Evolutionary conservation across 2,329 filamentous ascomycete genomes (phyloP), one percentile per base, ranked within the genome.

Genomic region (Phaeophleospora eucalypticola): DNA sequence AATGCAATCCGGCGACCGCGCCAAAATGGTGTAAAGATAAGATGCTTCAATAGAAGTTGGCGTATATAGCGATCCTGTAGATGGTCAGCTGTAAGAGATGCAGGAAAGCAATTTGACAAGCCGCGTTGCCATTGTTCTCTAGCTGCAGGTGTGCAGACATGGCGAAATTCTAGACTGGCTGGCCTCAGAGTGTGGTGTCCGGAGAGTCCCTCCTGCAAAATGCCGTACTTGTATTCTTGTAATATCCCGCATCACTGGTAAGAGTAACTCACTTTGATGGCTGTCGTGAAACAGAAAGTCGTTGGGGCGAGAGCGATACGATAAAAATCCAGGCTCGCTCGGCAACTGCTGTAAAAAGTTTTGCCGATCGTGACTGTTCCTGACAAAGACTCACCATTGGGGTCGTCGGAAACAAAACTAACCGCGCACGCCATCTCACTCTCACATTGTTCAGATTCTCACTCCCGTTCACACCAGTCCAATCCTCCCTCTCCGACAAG

Each of bases 1-100:
- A 61, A 39, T 70, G 68, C 47, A 71, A 70, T 53, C 66, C 66
- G 4, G 56, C 69, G 0, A 59, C 51, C n/a, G 65, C 66, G 36
- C 68, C 68, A 1, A 57, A 59, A 41, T 59, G 61, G 35, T 71
- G 67, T 42, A 51, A 48, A n/a, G 66, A 69, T 51, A 47, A 24
- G n/a, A 54, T 53, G 51, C 43, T 60, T 41, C 49, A 58, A 43
- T 52, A 53, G 20, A 17, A 8, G 34, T 15, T 6, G n/a, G 34
- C 7, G n/a, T 36, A 36, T 16, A 8, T 8, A 32, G n/a, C 8
- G 27, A 32, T 32, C 27, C 27, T n/a, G n/a, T n/a, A n/a, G n/a
- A n/a, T n/a, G n/a, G n/a, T n/a, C n/a, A n/a, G 29, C 14, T 35
- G 33, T 16, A 16, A 6, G 33, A 35, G 33, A 35, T 32, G n/a